phyloP scores from a whole-genome alignment of 2,329 filamentous ascomycete species.

The Waltergamsia citrina region DNA sequence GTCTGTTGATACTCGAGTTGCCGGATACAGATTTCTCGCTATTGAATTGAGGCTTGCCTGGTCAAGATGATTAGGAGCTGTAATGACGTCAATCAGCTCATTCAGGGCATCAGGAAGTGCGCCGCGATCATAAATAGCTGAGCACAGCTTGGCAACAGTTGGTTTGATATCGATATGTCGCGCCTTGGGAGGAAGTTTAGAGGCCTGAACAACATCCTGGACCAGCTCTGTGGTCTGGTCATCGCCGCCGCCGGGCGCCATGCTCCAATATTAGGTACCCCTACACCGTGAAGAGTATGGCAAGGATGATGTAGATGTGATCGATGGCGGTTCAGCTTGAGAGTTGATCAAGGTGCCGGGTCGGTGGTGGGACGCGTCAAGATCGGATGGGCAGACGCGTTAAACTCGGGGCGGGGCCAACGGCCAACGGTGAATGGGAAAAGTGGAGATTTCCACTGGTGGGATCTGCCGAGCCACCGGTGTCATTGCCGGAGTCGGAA shows the following conservation, averaged over 20 bases:
- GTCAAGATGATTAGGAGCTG: conserved; percentile 59
- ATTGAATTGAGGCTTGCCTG: conserved; percentile 63
- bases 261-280: conserved; percentile 4
- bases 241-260: conserved; percentile 16
- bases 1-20: conserved; percentile 49
- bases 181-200: conserved; percentile 55
- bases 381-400: conserved; percentile 1
- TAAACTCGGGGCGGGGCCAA: background rate
- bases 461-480: too few relatives aligned
- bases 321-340: background rate
- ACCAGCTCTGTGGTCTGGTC: conserved; percentile 23
- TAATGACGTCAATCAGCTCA: conserved; percentile 57
- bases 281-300: background rate
- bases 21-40: conserved; percentile 68
- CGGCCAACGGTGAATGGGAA: too few relatives aligned
- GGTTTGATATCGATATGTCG: conserved; percentile 53
- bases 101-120: conserved; percentile 51
- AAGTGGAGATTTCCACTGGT: too few relatives aligned
- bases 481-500: background rate
- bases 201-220: conserved; percentile 28
- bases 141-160: conserved; percentile 52
- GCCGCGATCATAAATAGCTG: conserved; percentile 58
- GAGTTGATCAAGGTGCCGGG: background rate
- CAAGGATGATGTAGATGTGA: background rate
- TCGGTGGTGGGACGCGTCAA: conserved; percentile 3